Evolutionary conservation across 1,284 basidiomycete genomes (phyloP).

Genomic region (Irpex lacteus): DNA sequence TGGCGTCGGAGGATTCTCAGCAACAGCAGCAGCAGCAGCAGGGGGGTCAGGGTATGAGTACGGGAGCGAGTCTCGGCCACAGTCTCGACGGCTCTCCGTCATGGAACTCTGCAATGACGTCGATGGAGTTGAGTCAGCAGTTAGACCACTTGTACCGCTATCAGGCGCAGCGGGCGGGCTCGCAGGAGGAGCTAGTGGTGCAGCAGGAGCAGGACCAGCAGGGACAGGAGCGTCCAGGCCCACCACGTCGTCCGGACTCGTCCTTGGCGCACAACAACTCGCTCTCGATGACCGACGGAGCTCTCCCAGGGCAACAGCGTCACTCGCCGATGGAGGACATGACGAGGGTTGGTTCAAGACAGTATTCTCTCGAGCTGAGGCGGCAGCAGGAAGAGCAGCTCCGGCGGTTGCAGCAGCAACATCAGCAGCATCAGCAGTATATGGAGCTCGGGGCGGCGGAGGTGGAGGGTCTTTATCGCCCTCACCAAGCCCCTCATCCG

Average conservation of each 20-base stretch:
- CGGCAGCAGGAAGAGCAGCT: constrained; percentile 43
- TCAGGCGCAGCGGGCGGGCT: constrained; percentile 20
- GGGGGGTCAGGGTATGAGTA: constrained; percentile 47
- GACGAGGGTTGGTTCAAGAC: not conserved
- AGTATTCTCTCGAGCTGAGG: constrained; percentile 42
- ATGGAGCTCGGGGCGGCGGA: constrained; percentile 27
- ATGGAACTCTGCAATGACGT: constrained; percentile 82
- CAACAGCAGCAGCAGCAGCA: not conserved
- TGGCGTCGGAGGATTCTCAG: not conserved
- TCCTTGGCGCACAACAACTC: constrained; percentile 43
- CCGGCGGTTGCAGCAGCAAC: constrained; percentile 19
- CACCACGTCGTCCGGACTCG: constrained; percentile 46
- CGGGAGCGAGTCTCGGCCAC: constrained; percentile 65
- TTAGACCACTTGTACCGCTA: constrained; percentile 29
- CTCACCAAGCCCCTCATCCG: constrained; percentile 13
- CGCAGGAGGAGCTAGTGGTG: constrained; percentile 20
- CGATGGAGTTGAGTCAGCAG: constrained; percentile 28
- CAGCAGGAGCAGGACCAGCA: constrained; percentile 23
- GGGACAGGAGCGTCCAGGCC: constrained; percentile 34
- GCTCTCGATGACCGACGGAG: constrained; percentile 41
- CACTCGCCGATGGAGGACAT: not conserved
- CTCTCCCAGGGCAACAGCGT: constrained; percentile 4
- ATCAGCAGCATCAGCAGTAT: constrained; percentile 20
- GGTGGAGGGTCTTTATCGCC: constrained; percentile 31
- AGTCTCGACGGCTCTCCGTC: constrained; percentile 74